These are phyloP conservation scores for Cucumis hystrix DNA, from an alignment of 306 rosid genomes.

Conservation along the genomic window DNA sequence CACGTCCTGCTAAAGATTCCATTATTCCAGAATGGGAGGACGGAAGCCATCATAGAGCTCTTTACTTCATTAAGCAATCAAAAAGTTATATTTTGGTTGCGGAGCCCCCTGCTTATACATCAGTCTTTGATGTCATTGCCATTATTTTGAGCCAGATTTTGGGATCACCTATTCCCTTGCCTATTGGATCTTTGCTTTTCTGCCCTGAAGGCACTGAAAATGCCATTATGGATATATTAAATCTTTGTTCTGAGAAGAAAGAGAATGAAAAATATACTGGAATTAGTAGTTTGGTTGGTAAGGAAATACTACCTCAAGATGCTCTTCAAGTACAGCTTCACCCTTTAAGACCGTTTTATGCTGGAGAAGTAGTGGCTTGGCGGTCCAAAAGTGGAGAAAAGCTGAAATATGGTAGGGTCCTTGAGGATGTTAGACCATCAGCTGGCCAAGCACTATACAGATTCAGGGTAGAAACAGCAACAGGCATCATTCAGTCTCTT, in stretches of 20 bases:
- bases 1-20: slow-evolving; percentile 45
- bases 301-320: slow-evolving; percentile 76
- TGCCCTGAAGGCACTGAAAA: slow-evolving; percentile 84
- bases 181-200: slow-evolving; percentile 64
- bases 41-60: slow-evolving; percentile 48
- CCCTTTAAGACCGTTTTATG: slow-evolving; percentile 87
- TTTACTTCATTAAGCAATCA: slow-evolving; percentile 57
- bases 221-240: slow-evolving; percentile 55
- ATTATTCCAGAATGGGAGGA: slow-evolving; percentile 58
- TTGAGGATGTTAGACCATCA: slow-evolving; percentile 74
- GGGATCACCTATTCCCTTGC: slow-evolving; percentile 74
- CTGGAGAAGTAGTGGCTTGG: slow-evolving; percentile 98
- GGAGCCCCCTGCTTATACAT: slow-evolving; percentile 73
- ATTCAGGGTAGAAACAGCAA: slow-evolving; percentile 64
- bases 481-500: slow-evolving; percentile 39
- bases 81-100: slow-evolving; percentile 59
- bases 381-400: slow-evolving; percentile 84
- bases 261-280: slow-evolving; percentile 48
- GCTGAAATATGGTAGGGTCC: slow-evolving; percentile 74
- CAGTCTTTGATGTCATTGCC: slow-evolving; percentile 65
- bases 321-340: slow-evolving; percentile 87
- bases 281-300: slow-evolving; percentile 52
- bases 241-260: slow-evolving; percentile 72
- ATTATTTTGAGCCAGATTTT: slow-evolving; percentile 76
- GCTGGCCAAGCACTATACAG: slow-evolving; percentile 91